Evolutionary conservation across 306 rosid genomes (phyloP).

Genomic region (Geum urbanum): DNA sequence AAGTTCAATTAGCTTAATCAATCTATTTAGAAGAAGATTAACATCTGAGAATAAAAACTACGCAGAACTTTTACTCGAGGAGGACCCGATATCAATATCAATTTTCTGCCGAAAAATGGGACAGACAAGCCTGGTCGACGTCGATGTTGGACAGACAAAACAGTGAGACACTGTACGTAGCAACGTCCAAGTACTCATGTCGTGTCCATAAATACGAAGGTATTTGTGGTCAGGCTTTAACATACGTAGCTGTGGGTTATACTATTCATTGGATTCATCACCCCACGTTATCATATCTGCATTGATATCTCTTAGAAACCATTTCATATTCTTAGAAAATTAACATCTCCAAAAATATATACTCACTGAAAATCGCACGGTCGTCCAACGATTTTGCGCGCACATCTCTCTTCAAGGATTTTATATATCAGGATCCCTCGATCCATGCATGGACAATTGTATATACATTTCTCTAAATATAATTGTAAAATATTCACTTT

Average conservation of each 20-base stretch:
- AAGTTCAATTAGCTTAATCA: too few relatives aligned
- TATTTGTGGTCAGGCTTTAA: background rate
- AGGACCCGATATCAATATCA: background rate
- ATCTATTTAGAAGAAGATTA: too few relatives aligned
- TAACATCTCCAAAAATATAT: too few relatives aligned
- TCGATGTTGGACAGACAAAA: background rate
- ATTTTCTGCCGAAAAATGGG: background rate
- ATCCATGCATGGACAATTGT: too few relatives aligned
- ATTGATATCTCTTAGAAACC: background rate
- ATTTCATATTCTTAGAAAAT: background rate
- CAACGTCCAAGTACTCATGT: background rate
- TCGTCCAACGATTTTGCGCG: too few relatives aligned
- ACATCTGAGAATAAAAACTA: too few relatives aligned
- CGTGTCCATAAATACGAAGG: background rate
- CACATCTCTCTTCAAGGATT: too few relatives aligned
- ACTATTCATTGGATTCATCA: background rate
- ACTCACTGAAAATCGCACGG: too few relatives aligned
- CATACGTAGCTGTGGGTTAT: too few relatives aligned
- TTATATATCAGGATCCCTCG: too few relatives aligned
- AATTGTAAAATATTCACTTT: too few relatives aligned
- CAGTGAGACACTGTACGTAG: background rate
- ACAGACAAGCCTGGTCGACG: background rate
- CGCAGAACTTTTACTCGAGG: background rate
- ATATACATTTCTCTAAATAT: too few relatives aligned
- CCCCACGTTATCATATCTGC: constrained; percentile 1